Evolutionary conservation across 2,329 filamentous ascomycete species (phyloP), one percentile per base, ranked within the genome.

Genomic region (Fusarium globosum): DNA sequence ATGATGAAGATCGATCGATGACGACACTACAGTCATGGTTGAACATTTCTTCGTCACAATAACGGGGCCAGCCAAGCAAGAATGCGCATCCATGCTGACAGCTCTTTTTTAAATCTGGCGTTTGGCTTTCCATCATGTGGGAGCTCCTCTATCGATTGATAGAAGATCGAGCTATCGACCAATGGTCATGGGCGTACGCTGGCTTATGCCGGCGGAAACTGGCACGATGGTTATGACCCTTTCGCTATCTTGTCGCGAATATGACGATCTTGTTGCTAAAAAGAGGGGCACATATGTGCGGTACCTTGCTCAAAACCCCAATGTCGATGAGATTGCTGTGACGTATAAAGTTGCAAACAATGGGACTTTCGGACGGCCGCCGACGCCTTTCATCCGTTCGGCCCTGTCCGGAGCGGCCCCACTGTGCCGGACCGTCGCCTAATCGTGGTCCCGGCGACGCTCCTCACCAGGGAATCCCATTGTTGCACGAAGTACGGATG

Each of bases 1-100:
- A n/a, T 61, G 65, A 70, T 66, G 62, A 61, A 74, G 72, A 60
- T 74, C 74, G 75, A 77, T 77, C 75, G 68, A 77, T 77, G 75
- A 77, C 75, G 75, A 74, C 72, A 74, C 73, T 66, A 62, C 33
- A 35, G 38, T 62, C 61, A 68, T 35, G 63, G 59, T 33, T 58
- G 49, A 39, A 66, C 46, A 65, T 43, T 49, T 72, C 39, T 49
- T 74, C 71, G 71, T 74, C 72, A 74, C 68, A 62, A 61, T 71
- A 68, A 72, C 28, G 68, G 72, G 59, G 43, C 65, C 45, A 60
- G 71, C 71, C 64, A 66, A 72, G 64, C 60, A 65, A 52, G 48
- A 67, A 46, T 14, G 33, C 49, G 36, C 55, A 23, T 36, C 33
- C 49, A 26, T 35, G 59, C 59, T 59, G 63, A 30, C 39, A 39